A percentile compares a stretch with the other conserved stretches of the same genome.
Evolutionary conservation across 768 basidiomycete genomes (phyloP).

Genomic region (Ephemerocybe angulata): DNA sequence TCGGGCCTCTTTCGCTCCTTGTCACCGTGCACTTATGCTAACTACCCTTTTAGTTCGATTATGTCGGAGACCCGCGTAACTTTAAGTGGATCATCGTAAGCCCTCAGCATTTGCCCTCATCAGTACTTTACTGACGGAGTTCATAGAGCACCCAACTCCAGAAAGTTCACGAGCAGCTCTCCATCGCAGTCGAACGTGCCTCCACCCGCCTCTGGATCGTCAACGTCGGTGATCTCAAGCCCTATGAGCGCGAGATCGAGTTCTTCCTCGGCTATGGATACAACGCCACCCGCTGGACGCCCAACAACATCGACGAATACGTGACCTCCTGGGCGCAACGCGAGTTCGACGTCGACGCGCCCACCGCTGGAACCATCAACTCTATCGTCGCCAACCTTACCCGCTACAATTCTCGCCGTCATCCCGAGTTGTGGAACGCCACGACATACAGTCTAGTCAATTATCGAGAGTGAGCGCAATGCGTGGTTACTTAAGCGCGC

Average conservation of each 20-base stretch:
- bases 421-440: conserved; percentile 61
- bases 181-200: conserved; percentile 55
- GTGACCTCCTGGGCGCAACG: conserved; percentile 58
- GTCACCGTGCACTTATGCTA: conserved; percentile 2
- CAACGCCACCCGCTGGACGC: conserved; percentile 54
- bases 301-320: conserved; percentile 49
- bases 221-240: conserved; percentile 76
- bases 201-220: conserved; percentile 64
- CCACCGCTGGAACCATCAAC: conserved; percentile 40
- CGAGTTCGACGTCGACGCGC: conserved; percentile 50
- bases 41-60: conserved; percentile 37
- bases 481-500: too few species aligned
- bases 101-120: neutral
- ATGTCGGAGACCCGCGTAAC: conserved; percentile 59
- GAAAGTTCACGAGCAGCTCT: conserved; percentile 69
- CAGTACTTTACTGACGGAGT: neutral
- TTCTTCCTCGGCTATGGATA: conserved; percentile 65
- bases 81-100: conserved; percentile 70
- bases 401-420: conserved; percentile 54
- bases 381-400: conserved; percentile 56
- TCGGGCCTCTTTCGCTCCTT: conserved; percentile 7
- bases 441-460: conserved; percentile 62
- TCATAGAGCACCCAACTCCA: conserved; percentile 48
- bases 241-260: conserved; percentile 67
- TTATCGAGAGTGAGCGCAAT: conserved; percentile 62